Conservation (phyloP, 2,329 filamentous ascomycete genomes). For the Neonectria faginata region DNA sequence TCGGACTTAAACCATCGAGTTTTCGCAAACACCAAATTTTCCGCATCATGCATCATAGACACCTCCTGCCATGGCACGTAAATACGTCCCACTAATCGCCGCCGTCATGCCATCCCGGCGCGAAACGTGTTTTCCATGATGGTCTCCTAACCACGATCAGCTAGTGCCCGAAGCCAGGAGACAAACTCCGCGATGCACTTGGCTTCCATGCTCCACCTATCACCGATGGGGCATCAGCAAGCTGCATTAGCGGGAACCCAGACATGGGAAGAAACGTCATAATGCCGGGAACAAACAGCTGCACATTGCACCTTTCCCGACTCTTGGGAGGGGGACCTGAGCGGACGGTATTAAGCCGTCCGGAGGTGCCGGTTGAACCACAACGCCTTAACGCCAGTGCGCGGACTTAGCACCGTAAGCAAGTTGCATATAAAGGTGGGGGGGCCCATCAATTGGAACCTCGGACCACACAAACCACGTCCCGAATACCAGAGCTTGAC, state of each 20-base stretch:
- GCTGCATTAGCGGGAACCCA: constrained; percentile 22
- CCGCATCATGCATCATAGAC: not conserved
- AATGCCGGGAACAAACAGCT: not conserved
- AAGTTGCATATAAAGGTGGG: constrained; percentile 23
- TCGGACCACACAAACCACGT: not conserved
- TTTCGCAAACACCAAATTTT: not conserved
- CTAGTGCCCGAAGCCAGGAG: constrained; percentile 5
- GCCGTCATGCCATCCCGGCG: constrained; percentile 12
- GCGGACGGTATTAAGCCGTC: not conserved
- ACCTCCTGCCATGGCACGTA: not conserved
- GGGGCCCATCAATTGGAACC: not conserved
- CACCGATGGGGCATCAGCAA: constrained; percentile 24
- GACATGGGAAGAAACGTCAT: constrained; percentile 12
- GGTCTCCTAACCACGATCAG: constrained; percentile 7
- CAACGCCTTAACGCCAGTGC: not conserved
- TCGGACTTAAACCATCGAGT: not conserved
- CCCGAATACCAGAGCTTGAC: not conserved
- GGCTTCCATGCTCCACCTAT: constrained; percentile 9
- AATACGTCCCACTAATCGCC: constrained; percentile 11
- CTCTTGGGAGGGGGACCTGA: not conserved
- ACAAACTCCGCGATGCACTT: not conserved
- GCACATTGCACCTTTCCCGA: not conserved
- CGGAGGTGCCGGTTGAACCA: not conserved
- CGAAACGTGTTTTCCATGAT: not conserved
- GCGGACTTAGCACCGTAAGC: constrained; percentile 11